Evolutionary conservation across 2,329 filamentous ascomycete genomes (phyloP), one percentile per base, ranked within the genome.

Genomic region (Pseudopithomyces maydicus): DNA sequence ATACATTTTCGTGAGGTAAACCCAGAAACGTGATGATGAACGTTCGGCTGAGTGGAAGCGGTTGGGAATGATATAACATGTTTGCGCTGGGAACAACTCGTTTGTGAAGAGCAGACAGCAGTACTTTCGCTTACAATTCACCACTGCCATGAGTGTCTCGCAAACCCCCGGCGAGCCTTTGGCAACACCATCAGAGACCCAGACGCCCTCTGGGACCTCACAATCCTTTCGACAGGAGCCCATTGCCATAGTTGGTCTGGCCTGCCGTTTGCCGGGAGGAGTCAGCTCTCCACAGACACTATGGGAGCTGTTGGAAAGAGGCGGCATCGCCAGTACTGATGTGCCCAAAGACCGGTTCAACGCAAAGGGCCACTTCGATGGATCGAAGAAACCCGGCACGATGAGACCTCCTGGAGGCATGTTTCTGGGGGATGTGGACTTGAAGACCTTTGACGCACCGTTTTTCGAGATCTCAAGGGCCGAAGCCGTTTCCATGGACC

Each of bases 341-440:
- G 41, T 32, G 2, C 54, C 54, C n/a, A 2, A 14, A 11, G 26
- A 29, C 3, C 38, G 56, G 5, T 59, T 56, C 43, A 22, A 23
- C 20, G 10, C 52, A 10, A 29, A 43, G 7, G 29, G n/a, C 1
- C 57, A 60, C 20, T 49, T 59, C 20, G 56, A 59, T 54, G 56
- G 50, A 29, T 48, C 57, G 1, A 15, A 15, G 12, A 45, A 26
- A 17, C 71, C 72, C 0, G 38, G 58, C 0, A 80, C 78, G 0
- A 75, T 79, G 74, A 48, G 61, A 0, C 65, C 64, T 0, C 66
- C 65, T 0, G 75, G 74, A 1, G 76, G 74, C 32, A 78, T 77
- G 73, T 80, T 80, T 56, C 61, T 81, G 6, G 65, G 71, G 5
- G 65, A 71, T 15, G 55, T 72, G 1, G 72, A 79, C 45, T 67